Conservation (phyloP, 2,329 filamentous ascomycete genomes). For the Fusarium sp. region DNA sequence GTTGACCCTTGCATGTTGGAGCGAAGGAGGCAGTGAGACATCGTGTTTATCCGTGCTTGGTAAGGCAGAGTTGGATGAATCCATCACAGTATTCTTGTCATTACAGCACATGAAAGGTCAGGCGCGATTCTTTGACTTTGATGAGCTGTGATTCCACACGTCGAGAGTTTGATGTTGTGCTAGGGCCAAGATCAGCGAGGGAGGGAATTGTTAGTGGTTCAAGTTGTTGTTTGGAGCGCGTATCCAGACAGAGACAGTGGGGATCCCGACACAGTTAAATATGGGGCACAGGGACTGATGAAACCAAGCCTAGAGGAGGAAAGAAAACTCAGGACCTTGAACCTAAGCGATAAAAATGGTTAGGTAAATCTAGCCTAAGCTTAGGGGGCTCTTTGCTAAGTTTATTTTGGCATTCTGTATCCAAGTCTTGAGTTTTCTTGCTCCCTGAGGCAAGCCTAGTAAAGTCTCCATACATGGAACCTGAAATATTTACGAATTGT, state of each 20-base stretch:
- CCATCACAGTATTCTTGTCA: slow-evolving; percentile 16
- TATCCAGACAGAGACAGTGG: background rate
- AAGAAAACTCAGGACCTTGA: no score
- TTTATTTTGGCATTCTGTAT: no score
- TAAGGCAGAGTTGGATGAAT: slow-evolving; percentile 5
- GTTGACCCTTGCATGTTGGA: slow-evolving; percentile 62
- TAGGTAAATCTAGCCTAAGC: no score
- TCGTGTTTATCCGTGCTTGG: background rate
- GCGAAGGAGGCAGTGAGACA: slow-evolving; percentile 54
- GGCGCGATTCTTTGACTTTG: background rate
- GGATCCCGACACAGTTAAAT: slow-evolving; percentile 6
- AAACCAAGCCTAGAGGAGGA: slow-evolving; percentile 7
- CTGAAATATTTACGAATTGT: background rate
- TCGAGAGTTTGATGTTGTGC: slow-evolving; percentile 17
- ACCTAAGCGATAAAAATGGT: no score
- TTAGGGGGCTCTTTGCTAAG: no score
- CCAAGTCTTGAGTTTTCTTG: no score
- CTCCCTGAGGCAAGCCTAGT: no score
- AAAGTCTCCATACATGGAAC: background rate
- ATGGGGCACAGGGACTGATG: slow-evolving; percentile 15
- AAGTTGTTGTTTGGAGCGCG: no score
- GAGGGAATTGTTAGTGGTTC: slow-evolving; percentile 16
- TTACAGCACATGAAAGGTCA: background rate
- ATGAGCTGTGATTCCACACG: slow-evolving; percentile 15
- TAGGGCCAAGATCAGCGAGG: slow-evolving; percentile 26